Conservation (phyloP, 208 protist species). For the Leishmania major region DNA sequence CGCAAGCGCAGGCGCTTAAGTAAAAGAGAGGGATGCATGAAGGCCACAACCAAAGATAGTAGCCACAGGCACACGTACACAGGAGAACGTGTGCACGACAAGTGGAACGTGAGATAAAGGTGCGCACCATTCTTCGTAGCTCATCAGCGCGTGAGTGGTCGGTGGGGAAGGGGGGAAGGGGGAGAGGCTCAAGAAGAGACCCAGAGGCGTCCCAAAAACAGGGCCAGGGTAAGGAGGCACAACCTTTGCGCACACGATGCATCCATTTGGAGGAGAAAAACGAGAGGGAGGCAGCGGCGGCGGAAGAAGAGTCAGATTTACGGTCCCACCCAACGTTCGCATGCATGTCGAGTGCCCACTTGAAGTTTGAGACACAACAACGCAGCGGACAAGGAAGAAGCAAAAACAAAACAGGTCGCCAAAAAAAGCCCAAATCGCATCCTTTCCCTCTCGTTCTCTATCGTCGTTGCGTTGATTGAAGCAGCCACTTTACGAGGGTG, state of each 20-base stretch:
- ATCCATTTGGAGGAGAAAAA: neutral
- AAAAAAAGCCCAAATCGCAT: constrained; percentile 16
- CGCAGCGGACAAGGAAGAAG: neutral
- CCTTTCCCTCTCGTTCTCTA: neutral
- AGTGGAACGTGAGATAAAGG: neutral
- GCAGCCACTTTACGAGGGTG: neutral
- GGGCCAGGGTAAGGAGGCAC: neutral
- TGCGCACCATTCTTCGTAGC: neutral
- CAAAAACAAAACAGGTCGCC: neutral
- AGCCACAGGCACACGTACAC: neutral
- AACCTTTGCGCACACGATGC: neutral
- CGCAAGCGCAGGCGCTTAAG: neutral
- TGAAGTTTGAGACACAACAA: neutral
- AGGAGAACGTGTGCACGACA: neutral
- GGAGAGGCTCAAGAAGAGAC: neutral
- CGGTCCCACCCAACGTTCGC: neutral
- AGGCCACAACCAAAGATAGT: neutral
- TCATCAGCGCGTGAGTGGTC: neutral
- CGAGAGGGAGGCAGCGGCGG: neutral
- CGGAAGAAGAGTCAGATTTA: neutral
- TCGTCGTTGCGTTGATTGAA: neutral
- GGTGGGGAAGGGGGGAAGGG: neutral
- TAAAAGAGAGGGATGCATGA: neutral
- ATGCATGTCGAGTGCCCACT: neutral
- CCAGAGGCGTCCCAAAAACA: neutral